These are phyloP conservation scores for Fusarium sp. DNA, from an alignment of 2,329 filamentous ascomycete species.

Conservation along the genomic window DNA sequence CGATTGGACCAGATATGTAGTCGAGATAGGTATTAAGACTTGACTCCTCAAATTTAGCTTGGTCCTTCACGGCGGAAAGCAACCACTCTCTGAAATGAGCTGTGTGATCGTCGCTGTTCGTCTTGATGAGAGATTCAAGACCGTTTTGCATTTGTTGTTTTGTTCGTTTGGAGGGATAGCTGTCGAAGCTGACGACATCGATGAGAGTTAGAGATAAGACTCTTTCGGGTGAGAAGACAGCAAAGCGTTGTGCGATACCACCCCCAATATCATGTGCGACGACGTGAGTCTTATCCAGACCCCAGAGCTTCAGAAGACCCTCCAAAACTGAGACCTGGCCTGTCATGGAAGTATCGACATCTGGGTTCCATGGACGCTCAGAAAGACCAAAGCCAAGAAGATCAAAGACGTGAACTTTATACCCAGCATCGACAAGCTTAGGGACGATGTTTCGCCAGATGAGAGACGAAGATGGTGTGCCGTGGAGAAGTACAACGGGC, in stretches of 20 bases:
- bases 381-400: constrained; percentile 51
- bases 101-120: constrained; percentile 34
- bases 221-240: constrained; percentile 37
- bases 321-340: constrained; percentile 49
- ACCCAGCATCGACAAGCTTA: constrained; percentile 36
- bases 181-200: constrained; percentile 50
- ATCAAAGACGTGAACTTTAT: constrained; percentile 48
- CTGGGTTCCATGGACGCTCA: constrained; percentile 47
- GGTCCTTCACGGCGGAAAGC: constrained; percentile 39
- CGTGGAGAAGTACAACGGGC: constrained; percentile 49
- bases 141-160: constrained; percentile 48
- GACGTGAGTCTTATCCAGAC: constrained; percentile 42
- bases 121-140: constrained; percentile 45
- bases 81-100: constrained; percentile 47
- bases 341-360: constrained; percentile 50
- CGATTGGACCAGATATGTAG: constrained; percentile 50
- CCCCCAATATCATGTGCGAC: constrained; percentile 51
- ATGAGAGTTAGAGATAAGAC: constrained; percentile 47
- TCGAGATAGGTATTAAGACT: constrained; percentile 44
- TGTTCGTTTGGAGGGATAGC: constrained; percentile 50
- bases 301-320: constrained; percentile 45
- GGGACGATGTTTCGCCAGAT: constrained; percentile 51
- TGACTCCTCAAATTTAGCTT: constrained; percentile 28
- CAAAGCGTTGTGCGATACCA: constrained; percentile 47
- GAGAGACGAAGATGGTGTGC: constrained; percentile 51